phyloP scores from a whole-genome alignment of 768 basidiomycete genomes.

The Serendipita sp. region DNA sequence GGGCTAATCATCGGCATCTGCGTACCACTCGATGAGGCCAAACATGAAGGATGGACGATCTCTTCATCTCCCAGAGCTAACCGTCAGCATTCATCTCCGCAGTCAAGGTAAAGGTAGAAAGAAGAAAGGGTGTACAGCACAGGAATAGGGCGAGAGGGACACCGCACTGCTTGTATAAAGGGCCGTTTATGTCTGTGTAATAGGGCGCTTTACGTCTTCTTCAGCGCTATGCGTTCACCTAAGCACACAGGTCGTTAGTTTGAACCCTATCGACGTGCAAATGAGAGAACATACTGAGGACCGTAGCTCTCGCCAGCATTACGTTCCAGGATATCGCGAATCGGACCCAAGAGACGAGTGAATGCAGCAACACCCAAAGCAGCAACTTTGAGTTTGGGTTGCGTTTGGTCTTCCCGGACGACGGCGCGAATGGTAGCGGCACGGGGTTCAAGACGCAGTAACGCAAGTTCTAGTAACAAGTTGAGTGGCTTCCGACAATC shows the following conservation, averaged over 20 bases:
- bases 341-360: constrained; percentile 79
- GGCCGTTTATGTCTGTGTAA: neutral
- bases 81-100: neutral
- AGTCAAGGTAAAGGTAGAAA: no score
- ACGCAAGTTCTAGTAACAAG: constrained; percentile 55
- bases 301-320: constrained; percentile 29
- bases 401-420: constrained; percentile 24
- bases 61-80: neutral
- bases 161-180: no score
- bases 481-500: neutral
- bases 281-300: neutral
- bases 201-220: neutral
- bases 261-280: neutral
- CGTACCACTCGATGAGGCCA: neutral
- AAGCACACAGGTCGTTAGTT: neutral
- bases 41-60: neutral
- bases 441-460: constrained; percentile 75
- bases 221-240: neutral
- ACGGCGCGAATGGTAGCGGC: constrained; percentile 92
- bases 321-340: constrained; percentile 86
- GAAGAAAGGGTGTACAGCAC: no score
- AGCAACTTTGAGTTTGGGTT: constrained; percentile 74
- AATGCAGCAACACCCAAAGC: constrained; percentile 87
- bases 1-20: neutral
- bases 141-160: no score